These are phyloP conservation scores for Eremothecium cymbalariae DNA, from an alignment of 1,139 yeast species.

Conservation along the genomic window DNA sequence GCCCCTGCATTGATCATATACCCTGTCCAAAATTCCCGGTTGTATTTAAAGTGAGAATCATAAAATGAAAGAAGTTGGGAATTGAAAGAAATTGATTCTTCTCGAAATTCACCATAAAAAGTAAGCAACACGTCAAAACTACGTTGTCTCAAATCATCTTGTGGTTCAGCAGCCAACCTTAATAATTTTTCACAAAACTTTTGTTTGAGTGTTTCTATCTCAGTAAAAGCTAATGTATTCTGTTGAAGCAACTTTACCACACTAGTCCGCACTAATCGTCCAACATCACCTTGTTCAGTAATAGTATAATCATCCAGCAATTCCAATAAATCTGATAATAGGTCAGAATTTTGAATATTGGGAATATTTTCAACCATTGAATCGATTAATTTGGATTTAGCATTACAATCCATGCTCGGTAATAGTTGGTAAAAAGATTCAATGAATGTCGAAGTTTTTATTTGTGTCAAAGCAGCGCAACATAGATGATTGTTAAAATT, in stretches of 20 bases:
- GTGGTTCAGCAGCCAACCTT: constrained; percentile 48
- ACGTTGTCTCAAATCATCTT: constrained; percentile 36
- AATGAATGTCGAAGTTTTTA: constrained; percentile 12
- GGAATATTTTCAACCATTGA: constrained; percentile 12
- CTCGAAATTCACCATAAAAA: constrained; percentile 4
- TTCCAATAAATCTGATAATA: constrained; percentile 15
- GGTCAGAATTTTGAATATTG: constrained; percentile 1
- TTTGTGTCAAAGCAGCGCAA: constrained; percentile 20
- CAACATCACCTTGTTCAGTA: constrained; percentile 72
- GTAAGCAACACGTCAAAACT: constrained; percentile 8
- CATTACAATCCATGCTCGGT: constrained; percentile 15
- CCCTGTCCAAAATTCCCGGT: constrained; percentile 47
- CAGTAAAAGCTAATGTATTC: constrained; percentile 25
- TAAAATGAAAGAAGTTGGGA: constrained; percentile 16
- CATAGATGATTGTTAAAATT: constrained; percentile 17
- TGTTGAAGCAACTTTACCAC: constrained; percentile 37
- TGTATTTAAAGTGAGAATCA: constrained; percentile 9
- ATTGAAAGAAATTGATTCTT: constrained; percentile 8
- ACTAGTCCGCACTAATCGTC: constrained; percentile 57
- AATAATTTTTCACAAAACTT: constrained; percentile 36
- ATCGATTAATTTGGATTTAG: constrained; percentile 19
- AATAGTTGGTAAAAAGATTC: constrained; percentile 10
- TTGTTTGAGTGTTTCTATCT: constrained; percentile 9
- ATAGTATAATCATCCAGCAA: constrained; percentile 56
- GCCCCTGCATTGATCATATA: constrained; percentile 54